phyloP scores from a whole-genome alignment of 768 basidiomycete genomes.

The Phylloporus sp. region DNA sequence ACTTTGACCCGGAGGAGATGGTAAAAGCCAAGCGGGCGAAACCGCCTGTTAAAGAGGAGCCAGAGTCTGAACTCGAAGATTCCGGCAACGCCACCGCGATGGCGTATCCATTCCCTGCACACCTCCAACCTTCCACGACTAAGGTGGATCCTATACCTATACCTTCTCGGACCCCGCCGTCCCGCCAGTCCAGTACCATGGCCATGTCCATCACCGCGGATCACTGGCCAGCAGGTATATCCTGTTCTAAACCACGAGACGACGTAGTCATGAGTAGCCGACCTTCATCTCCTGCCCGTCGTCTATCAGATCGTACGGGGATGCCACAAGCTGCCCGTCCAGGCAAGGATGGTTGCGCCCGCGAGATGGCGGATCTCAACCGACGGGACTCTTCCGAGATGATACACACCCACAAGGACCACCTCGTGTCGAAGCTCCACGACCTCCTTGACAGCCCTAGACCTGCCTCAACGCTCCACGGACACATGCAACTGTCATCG shows the following conservation, averaged over 20 bases:
- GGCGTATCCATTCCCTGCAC: constrained; percentile 24
- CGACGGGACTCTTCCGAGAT: constrained; percentile 18
- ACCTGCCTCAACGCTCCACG: constrained; percentile 39
- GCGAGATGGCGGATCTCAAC: constrained; percentile 25
- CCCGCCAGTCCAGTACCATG: constrained; percentile 26
- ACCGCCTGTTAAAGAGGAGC: constrained; percentile 22
- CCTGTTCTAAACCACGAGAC: constrained; percentile 27
- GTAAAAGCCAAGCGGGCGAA: constrained; percentile 15
- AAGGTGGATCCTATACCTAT: constrained; percentile 29
- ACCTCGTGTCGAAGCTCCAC: constrained; percentile 39
- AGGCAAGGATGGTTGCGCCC: constrained; percentile 11
- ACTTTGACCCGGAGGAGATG: constrained; percentile 28
- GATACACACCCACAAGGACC: constrained; percentile 28
- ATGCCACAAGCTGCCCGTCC: constrained; percentile 15
- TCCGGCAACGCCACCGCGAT: background rate
- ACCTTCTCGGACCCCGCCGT: constrained; percentile 24
- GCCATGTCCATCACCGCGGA: constrained; percentile 28
- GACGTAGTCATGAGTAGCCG: constrained; percentile 28
- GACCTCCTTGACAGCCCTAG: constrained; percentile 45
- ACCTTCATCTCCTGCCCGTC: constrained; percentile 26
- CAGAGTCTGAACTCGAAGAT: constrained; percentile 26
- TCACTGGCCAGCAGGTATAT: constrained; percentile 19
- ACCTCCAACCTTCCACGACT: constrained; percentile 21
- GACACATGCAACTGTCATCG: too few species aligned
- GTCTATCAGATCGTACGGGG: constrained; percentile 22